Base-by-base conservation (phyloP, 225 moss, liverwort and hornwort species). In the Polytrichum commune region DNA sequence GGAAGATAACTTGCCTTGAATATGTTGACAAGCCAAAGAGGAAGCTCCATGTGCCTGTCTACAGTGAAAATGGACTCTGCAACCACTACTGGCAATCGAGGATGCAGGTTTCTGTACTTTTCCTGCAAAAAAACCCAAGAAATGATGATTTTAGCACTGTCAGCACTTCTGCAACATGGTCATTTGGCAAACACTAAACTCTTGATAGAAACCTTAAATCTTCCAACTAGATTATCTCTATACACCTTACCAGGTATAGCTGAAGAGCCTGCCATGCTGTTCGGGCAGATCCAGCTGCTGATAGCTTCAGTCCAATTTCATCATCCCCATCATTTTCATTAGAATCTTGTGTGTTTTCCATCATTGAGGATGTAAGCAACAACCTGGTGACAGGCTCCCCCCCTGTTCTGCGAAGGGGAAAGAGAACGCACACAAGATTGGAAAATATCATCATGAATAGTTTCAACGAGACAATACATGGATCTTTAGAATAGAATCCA, bases 21-120 rank as follows among this genome's bases (percentile, higher is more conserved):
- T 62, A 90, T 80, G 69, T 86, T 90, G 27, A 98, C 83, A 72
- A 98, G 88, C 98, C 98, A 98, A 19, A 94, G 95, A 28, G 98
- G 98, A 78, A 98, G 91, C 70, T 95, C 98, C 98, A 98, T 98
- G 61, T 90, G 81, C 82, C 80, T 93, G 69, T 98, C 92, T 62
- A 95, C 91, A 60, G 90, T 91, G 28, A 98, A 75, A 64, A 98
- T 98, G 5, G 98, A 91, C 69, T 98, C 89, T 67, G 93, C 95
- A 65, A 98, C 98, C 74, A 90, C 80, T 70, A 85, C 82, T 60
- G 92, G 85, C 53, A 98, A 80, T 33, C 82, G 93, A 53, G 98
- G 88, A 75, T 98, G 91, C 27, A 88, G 66, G 63, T 67, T 81
- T 74, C 82, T 88, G 54, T 94, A 98, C 71, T 95, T 95, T 54